Percentiles rank a stretch among this genome's conserved stretches.
phyloP scores from a whole-genome alignment of 441 rosid genomes.

The Cnidoscolus chayamansa region DNA sequence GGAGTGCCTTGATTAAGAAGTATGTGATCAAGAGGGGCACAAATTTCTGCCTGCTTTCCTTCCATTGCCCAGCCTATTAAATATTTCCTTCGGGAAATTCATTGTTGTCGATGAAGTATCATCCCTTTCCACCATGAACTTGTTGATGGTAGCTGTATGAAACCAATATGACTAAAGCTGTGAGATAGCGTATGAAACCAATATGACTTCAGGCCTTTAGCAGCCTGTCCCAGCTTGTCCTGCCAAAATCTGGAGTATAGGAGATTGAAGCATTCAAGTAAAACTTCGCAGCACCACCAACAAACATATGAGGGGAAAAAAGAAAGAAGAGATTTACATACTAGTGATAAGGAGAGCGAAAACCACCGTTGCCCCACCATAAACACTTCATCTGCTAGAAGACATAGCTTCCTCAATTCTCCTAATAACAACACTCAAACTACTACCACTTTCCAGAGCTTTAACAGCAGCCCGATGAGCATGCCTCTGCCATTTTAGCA shows the following conservation, averaged over 20 bases:
- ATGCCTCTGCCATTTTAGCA: slow-evolving; percentile 77
- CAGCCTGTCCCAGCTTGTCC: neutral
- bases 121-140: neutral
- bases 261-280: neutral
- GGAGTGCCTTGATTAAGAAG: neutral
- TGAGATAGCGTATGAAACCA: neutral
- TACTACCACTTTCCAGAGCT: slow-evolving; percentile 75
- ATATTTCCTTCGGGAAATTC: neutral
- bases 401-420: slow-evolving; percentile 76
- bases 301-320: neutral
- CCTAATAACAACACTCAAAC: slow-evolving; percentile 70
- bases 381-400: slow-evolving; percentile 31
- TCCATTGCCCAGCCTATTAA: neutral
- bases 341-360: neutral
- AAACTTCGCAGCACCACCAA: neutral
- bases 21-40: neutral
- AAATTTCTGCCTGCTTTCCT: neutral
- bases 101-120: neutral
- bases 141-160: neutral
- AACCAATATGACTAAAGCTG: neutral
- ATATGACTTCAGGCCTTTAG: neutral
- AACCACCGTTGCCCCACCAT: neutral
- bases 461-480: slow-evolving; percentile 77
- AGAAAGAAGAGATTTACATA: neutral
- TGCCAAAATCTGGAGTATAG: neutral